Evolutionary conservation across 1,284 basidiomycete species (phyloP), one percentile per base, ranked within the genome.

Genomic region (Trametes sp.): DNA sequence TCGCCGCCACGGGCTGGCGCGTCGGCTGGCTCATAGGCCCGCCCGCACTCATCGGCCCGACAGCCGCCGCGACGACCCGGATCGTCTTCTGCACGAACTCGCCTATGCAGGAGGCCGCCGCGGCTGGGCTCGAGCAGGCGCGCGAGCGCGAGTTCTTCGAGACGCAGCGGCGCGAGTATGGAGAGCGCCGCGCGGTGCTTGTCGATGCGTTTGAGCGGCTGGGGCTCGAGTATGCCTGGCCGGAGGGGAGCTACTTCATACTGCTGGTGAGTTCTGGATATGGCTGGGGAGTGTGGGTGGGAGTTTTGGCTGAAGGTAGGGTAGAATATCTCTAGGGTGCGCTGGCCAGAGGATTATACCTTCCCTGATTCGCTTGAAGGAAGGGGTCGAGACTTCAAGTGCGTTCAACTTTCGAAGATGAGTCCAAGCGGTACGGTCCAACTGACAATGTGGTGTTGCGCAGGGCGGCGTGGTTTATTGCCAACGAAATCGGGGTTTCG

Each of bases 1-100:
- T 99, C 75, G 93, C 96, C 14, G 94, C 94, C 8, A 99, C 97
- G 1, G 97, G 97, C 35, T 99, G 96, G 96, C 89, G 97, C 59
- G 87, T 99, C 26, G 97, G 96, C 70, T 98, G 96, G 95, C 84
- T 96, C 7, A 89, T 98, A 65, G 97, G 93, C 6, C 93, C 95
- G 7, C 75, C 85, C 26, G 87, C 87, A 45, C 90, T 99, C 69
- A 92, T 97, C 61, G 81, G 82, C 29, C 94, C 96, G 1, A 90
- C 94, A 10, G 82, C 97, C n/a, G 94, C 95, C 5, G 96, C 95
- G 0, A 90, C 89, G 54, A 96, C 95, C 0, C 89, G 97, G 51
- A 96, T 98, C 73, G 92, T 98, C 21, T 98, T 98, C 79, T 96
- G 93, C 78, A 87, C 91, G 62, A 97, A 96, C 77, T 94, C 93